Base-by-base conservation (phyloP, 2,329 filamentous ascomycete genomes). In the Hymenoscyphus fructigenus region DNA sequence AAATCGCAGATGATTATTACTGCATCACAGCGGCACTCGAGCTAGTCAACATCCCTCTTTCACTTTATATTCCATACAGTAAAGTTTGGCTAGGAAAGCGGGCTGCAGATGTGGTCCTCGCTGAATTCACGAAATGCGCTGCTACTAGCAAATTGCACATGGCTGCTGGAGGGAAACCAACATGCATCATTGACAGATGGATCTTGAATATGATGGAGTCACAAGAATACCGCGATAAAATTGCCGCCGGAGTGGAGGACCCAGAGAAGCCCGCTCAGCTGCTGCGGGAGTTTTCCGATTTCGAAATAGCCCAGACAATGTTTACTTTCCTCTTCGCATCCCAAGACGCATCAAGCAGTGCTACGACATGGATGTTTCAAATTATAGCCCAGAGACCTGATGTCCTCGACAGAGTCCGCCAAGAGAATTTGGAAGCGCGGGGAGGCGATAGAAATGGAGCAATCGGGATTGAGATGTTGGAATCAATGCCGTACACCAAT, bases 301-400 rank as follows among this genome's bases (percentile, higher is more conserved):
- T 78, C 12, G 82, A 84, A 65, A 83, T 84, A 17, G 76, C 75
- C 0, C 75, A 83, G 67, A 84, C 82, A 0, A 73, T 84, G 28
- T 84, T 84, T 63, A 83, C 82, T 0, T 84, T 84, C 68, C 75
- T 84, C n/a, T 84, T 84, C 58, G 82, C 83, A 0, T 83, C 82
- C 0, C 82, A 84, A 64, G 82, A 84, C 67, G 83, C 82, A 0
- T 83, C 81, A 0, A 83, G 81, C 72, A 84, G 82, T 63, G 78
- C 83, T 10, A 84, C 82, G 0, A 84, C 80, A 0, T 84, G 81
- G 81, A 69, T 84, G 0, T 84, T 84, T 72, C 82, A 84, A 65
- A 86, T 92, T 74, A 89, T 92, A 82, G 93, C 95, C 58, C 92
- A 98, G 80, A 90, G 93, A 69, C 94, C 94, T 17, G 94, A 98